Percentiles rank a stretch among this genome's conserved stretches.
These are phyloP conservation scores for Eucalyptus rudis DNA, from an alignment of 345 rosid species.

Conservation along the genomic window DNA sequence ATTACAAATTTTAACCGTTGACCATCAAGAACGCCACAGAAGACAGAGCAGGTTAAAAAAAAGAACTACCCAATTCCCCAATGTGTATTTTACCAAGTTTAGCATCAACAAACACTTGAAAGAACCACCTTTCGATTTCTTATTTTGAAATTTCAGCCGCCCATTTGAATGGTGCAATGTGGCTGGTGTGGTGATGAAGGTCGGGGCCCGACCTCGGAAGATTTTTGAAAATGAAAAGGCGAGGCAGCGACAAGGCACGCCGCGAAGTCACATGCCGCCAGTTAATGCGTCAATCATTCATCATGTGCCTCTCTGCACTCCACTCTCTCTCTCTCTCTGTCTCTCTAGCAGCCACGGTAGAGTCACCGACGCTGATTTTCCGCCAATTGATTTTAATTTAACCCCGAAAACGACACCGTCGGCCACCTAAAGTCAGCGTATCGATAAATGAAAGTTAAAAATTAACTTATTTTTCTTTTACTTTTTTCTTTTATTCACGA, in stretches of 20 bases:
- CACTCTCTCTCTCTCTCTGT: background rate
- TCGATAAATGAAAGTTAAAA: background rate
- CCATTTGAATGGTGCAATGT: background rate
- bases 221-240: no score
- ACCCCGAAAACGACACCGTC: background rate
- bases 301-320: background rate
- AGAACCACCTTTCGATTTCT: background rate
- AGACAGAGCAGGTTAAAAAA: background rate
- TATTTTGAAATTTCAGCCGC: background rate
- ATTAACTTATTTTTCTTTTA: background rate
- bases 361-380: background rate
- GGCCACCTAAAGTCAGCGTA: background rate
- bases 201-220: background rate
- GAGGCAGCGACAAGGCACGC: background rate
- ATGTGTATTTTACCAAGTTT: background rate
- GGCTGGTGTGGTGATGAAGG: background rate
- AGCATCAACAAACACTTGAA: background rate
- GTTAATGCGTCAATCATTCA: background rate
- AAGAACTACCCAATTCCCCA: background rate
- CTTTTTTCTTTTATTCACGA: background rate
- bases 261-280: background rate
- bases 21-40: background rate
- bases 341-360: background rate
- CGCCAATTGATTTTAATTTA: background rate
- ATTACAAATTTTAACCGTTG: background rate